Conservation (phyloP, 345 rosid genomes). For the Corymbia maculata region DNA sequence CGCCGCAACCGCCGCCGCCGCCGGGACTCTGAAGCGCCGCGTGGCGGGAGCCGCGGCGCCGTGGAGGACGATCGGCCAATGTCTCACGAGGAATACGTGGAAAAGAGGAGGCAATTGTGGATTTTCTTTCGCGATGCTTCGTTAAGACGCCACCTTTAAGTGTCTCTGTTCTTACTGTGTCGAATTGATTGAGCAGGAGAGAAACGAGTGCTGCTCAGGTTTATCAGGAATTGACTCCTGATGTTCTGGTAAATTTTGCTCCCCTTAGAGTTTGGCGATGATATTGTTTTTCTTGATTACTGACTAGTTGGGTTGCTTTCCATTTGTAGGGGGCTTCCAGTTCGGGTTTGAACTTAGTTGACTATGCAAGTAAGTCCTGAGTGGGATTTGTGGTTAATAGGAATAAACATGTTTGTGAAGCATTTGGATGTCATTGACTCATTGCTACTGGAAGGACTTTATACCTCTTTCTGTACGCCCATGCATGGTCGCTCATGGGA, state of each 20-base stretch:
- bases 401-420: neutral
- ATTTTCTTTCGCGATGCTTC: neutral
- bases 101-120: slow-evolving; percentile 29
- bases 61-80: slow-evolving; percentile 34
- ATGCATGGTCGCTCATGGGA: neutral
- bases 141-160: neutral
- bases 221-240: slow-evolving; percentile 27
- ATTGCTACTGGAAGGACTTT: neutral
- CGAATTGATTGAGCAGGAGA: slow-evolving; percentile 23
- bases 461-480: neutral
- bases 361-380: slow-evolving; percentile 39
- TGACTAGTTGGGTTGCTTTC: neutral
- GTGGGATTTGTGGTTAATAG: neutral
- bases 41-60: neutral
- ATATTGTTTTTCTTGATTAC: neutral
- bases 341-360: slow-evolving; percentile 28
- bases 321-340: slow-evolving; percentile 21
- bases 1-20: slow-evolving; percentile 21
- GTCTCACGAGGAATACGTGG: slow-evolving; percentile 56
- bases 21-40: slow-evolving; percentile 5
- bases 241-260: slow-evolving; percentile 32
- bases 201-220: slow-evolving; percentile 31
- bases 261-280: neutral
- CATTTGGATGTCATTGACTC: neutral
- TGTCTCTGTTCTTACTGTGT: neutral